Evolutionary conservation across 1,284 basidiomycete genomes (phyloP).

Genomic region (Pyrrhoderma lamaoense): DNA sequence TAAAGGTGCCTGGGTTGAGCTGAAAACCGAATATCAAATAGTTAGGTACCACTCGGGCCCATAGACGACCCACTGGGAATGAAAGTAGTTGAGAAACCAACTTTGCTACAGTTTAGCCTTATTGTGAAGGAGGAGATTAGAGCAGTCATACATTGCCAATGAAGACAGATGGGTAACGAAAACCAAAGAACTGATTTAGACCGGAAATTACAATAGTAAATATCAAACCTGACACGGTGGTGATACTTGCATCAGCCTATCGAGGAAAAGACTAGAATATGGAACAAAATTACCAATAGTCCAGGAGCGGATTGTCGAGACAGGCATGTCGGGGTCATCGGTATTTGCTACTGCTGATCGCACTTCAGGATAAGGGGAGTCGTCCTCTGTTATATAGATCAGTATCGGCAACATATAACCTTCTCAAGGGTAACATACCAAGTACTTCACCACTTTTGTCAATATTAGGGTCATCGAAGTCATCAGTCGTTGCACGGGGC

Average conservation of each 20-base stretch:
- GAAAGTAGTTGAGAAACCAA: constrained; percentile 41
- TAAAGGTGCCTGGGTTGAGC: constrained; percentile 43
- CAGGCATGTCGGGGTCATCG: constrained; percentile 24
- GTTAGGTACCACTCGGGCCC: constrained; percentile 34
- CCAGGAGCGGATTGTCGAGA: constrained; percentile 33
- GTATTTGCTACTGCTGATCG: constrained; percentile 28
- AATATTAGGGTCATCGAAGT: constrained; percentile 19
- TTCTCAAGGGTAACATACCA: constrained; percentile 18
- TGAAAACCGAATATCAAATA: constrained; percentile 36
- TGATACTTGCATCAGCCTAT: not conserved
- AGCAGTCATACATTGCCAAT: constrained; percentile 27
- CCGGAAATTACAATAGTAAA: constrained; percentile 41
- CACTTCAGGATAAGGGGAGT: constrained; percentile 31
- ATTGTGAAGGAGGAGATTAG: constrained; percentile 22
- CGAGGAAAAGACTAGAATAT: not conserved
- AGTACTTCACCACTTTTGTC: constrained; percentile 16
- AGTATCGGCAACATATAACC: constrained; percentile 15
- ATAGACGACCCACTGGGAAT: constrained; percentile 39
- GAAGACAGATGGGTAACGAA: constrained; percentile 43
- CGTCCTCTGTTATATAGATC: constrained; percentile 11
- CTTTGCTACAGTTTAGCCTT: constrained; percentile 24
- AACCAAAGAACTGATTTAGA: constrained; percentile 49
- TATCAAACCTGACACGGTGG: constrained; percentile 34
- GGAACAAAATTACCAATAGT: constrained; percentile 26
- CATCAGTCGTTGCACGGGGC: constrained; percentile 12